Percentiles rank a stretch among this genome's conserved stretches.
These are phyloP conservation scores for Yueomyces sinensis DNA, from an alignment of 805 yeast genomes.

Conservation along the genomic window DNA sequence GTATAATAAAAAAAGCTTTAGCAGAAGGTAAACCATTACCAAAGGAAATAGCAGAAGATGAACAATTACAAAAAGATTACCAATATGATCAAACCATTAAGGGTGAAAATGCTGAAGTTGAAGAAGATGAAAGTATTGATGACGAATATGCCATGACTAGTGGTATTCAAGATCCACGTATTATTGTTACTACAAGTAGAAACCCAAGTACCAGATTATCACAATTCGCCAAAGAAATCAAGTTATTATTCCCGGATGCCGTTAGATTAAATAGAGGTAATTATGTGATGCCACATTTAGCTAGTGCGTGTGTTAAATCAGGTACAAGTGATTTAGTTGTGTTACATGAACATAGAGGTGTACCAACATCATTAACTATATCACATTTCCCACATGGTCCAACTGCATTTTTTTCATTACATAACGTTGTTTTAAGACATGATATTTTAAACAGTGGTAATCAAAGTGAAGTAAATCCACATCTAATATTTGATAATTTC, in stretches of 20 bases:
- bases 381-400: slow-evolving; percentile 99
- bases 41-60: slow-evolving; percentile 83
- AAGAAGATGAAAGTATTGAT: slow-evolving; percentile 43
- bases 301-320: slow-evolving; percentile 67
- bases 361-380: slow-evolving; percentile 84
- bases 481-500: slow-evolving; percentile 84
- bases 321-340: slow-evolving; percentile 76
- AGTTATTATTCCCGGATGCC: slow-evolving; percentile 78
- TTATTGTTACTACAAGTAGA: slow-evolving; percentile 87
- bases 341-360: slow-evolving; percentile 95
- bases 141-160: slow-evolving; percentile 84
- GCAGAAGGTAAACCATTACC: slow-evolving; percentile 87
- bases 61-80: slow-evolving; percentile 64
- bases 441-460: slow-evolving; percentile 79
- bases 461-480: slow-evolving; percentile 87
- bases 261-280: slow-evolving; percentile 89
- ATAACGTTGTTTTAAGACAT: slow-evolving; percentile 88
- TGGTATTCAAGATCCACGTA: slow-evolving; percentile 82
- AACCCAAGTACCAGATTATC: slow-evolving; percentile 75
- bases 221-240: slow-evolving; percentile 88
- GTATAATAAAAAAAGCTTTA: slow-evolving; percentile 70
- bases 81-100: slow-evolving; percentile 74
- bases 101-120: slow-evolving; percentile 18
- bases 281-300: slow-evolving; percentile 72
- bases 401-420: slow-evolving; percentile 84